Conservation (phyloP, 2,329 filamentous ascomycete genomes). For the Fonsecaea pugnacius region DNA sequence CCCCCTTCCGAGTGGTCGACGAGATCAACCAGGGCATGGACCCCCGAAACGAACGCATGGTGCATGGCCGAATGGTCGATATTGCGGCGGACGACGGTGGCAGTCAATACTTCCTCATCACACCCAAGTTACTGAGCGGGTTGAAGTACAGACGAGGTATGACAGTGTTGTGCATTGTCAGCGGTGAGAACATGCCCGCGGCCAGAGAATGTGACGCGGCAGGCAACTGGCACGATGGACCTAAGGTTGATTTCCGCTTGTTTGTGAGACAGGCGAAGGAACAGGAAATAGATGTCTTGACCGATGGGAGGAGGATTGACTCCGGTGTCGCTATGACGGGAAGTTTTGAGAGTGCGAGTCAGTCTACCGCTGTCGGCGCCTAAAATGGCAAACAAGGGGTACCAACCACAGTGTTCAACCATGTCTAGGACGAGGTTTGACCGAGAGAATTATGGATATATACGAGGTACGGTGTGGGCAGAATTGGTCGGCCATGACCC, state of each 20-base stretch:
- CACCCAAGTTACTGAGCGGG: slow-evolving; percentile 86
- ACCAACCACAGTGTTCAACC: neutral
- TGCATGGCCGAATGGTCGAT: slow-evolving; percentile 96
- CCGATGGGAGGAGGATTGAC: slow-evolving; percentile 17
- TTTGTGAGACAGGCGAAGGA: slow-evolving; percentile 45
- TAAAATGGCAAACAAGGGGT: slow-evolving; percentile 12
- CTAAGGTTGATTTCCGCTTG: slow-evolving; percentile 44
- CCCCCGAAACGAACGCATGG: slow-evolving; percentile 95
- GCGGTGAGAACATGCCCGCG: slow-evolving; percentile 67
- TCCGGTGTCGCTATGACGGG: slow-evolving; percentile 15
- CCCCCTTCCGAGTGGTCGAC: slow-evolving; percentile 96
- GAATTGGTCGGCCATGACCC: neutral
- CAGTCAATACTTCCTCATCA: slow-evolving; percentile 91
- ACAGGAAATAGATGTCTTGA: slow-evolving; percentile 35
- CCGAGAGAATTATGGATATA: neutral
- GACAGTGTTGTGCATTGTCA: slow-evolving; percentile 91
- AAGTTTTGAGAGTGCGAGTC: slow-evolving; percentile 18
- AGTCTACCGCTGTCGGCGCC: slow-evolving; percentile 24
- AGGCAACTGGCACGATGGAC: slow-evolving; percentile 40
- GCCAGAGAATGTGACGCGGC: slow-evolving; percentile 29
- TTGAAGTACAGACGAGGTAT: slow-evolving; percentile 87
- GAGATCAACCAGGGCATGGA: slow-evolving; percentile 99
- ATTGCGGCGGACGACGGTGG: slow-evolving; percentile 76
- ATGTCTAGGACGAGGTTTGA: neutral
- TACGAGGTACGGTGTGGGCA: neutral